Conservation (phyloP, 2,329 filamentous ascomycete species). For the Fusarium sp. region DNA sequence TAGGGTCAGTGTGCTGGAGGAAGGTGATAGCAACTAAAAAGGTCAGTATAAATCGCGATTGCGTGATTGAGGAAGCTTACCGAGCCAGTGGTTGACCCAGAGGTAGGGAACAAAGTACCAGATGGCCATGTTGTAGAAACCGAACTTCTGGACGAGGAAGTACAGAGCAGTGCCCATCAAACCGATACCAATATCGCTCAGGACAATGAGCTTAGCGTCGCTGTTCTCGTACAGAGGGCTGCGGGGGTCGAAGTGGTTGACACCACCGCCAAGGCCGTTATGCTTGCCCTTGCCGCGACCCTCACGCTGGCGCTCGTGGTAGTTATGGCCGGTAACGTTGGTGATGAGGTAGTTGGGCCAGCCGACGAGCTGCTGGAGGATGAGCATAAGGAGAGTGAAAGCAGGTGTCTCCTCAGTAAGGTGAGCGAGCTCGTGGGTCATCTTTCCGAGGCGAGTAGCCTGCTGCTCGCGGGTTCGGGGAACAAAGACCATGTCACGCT, state of each 20-base stretch:
- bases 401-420: slow-evolving; percentile 95
- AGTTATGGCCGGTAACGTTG: slow-evolving; percentile 97
- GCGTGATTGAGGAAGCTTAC: slow-evolving; percentile 63
- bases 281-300: slow-evolving; percentile 92
- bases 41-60: slow-evolving; percentile 30
- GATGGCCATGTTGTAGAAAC: slow-evolving; percentile 85
- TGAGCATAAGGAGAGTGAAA: slow-evolving; percentile 75
- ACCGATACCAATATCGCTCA: slow-evolving; percentile 84
- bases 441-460: slow-evolving; percentile 76
- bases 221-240: slow-evolving; percentile 92
- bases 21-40: slow-evolving; percentile 93
- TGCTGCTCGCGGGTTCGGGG: slow-evolving; percentile 88
- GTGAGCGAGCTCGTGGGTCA: slow-evolving; percentile 85
- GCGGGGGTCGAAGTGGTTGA: slow-evolving; percentile 93
- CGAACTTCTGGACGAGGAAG: slow-evolving; percentile 78
- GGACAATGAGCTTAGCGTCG: slow-evolving; percentile 85
- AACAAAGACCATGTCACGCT: slow-evolving; percentile 99
- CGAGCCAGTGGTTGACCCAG: slow-evolving; percentile 99
- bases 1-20: slow-evolving; percentile 95
- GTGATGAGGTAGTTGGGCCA: slow-evolving; percentile 92
- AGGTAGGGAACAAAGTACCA: slow-evolving; percentile 97
- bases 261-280: slow-evolving; percentile 81
- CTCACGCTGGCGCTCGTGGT: slow-evolving; percentile 89
- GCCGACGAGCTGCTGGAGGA: slow-evolving; percentile 88
- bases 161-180: slow-evolving; percentile 70